Conservation (phyloP, 1,284 basidiomycete species). For the Hemileia vastatrix region DNA sequence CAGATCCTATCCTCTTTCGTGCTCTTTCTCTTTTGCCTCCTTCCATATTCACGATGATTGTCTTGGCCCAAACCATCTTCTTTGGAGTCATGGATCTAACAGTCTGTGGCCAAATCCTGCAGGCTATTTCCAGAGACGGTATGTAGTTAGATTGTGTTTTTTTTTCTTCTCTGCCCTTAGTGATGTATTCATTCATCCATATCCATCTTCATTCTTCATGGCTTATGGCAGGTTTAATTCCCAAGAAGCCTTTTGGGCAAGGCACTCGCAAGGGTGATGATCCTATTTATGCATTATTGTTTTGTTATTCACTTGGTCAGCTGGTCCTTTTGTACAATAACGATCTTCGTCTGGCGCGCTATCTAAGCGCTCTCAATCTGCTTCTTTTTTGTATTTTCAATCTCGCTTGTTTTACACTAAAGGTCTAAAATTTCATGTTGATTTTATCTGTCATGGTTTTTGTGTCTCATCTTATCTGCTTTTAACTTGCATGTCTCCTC, state of each 20-base stretch:
- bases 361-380: slow-evolving; percentile 14
- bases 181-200: background rate
- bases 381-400: slow-evolving; percentile 15
- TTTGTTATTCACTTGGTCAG: slow-evolving; percentile 15
- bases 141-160: no score
- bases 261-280: slow-evolving; percentile 15
- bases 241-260: slow-evolving; percentile 15
- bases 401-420: slow-evolving; percentile 19
- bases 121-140: slow-evolving; percentile 21
- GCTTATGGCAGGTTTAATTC: slow-evolving; percentile 10
- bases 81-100: slow-evolving; percentile 18
- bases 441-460: no score
- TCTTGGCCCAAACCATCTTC: slow-evolving; percentile 12
- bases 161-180: background rate
- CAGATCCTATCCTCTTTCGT: no score
- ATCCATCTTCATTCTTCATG: no score
- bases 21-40: slow-evolving; percentile 8
- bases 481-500: background rate
- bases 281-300: slow-evolving; percentile 16
- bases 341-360: slow-evolving; percentile 5
- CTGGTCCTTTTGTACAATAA: slow-evolving; percentile 10
- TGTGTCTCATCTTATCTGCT: background rate
- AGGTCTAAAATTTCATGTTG: no score
- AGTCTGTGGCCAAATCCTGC: slow-evolving; percentile 17
- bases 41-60: no score